phyloP scores from a whole-genome alignment of 75 land plant genomes.

The Selaginella tamariscina region DNA sequence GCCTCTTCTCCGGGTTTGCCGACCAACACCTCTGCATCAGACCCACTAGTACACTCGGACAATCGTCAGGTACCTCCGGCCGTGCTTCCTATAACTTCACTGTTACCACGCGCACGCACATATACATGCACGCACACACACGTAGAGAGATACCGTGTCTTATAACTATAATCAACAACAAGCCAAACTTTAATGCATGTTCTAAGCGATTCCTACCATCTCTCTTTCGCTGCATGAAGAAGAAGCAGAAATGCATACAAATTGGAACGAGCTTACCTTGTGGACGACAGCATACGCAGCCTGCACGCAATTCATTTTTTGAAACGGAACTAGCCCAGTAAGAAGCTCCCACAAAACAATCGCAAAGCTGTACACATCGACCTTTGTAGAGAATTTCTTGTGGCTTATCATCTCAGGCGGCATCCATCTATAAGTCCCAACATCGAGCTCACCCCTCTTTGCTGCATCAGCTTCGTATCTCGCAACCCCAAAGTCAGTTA shows the following conservation, averaged over 20 bases:
- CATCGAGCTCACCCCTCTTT: slow-evolving; percentile 24
- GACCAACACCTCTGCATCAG: slow-evolving; percentile 79
- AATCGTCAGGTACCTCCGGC: slow-evolving; percentile 45
- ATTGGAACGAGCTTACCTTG: slow-evolving; percentile 24
- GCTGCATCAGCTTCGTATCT: slow-evolving; percentile 43
- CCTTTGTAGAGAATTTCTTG: slow-evolving; percentile 35
- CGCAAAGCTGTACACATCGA: slow-evolving; percentile 66
- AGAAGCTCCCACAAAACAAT: slow-evolving; percentile 54
- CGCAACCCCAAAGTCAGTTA: slow-evolving; percentile 70
- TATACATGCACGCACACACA: no score
- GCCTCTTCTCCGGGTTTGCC: slow-evolving; percentile 65
- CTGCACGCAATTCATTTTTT: slow-evolving; percentile 43
- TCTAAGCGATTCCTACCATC: no score
- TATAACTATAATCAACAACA: no score
- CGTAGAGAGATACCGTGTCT: no score
- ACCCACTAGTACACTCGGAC: slow-evolving; percentile 41
- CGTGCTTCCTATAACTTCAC: slow-evolving; percentile 39
- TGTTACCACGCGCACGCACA: no score
- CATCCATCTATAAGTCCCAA: slow-evolving; percentile 60
- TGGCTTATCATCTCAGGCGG: slow-evolving; percentile 46
- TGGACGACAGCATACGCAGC: slow-evolving; percentile 52
- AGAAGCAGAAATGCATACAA: neutral
- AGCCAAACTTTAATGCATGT: no score
- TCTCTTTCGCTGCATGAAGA: neutral
- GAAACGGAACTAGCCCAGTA: slow-evolving; percentile 37